phyloP scores from a whole-genome alignment of 176 grass and related monocot genomes.

The Oryza nivara region DNA sequence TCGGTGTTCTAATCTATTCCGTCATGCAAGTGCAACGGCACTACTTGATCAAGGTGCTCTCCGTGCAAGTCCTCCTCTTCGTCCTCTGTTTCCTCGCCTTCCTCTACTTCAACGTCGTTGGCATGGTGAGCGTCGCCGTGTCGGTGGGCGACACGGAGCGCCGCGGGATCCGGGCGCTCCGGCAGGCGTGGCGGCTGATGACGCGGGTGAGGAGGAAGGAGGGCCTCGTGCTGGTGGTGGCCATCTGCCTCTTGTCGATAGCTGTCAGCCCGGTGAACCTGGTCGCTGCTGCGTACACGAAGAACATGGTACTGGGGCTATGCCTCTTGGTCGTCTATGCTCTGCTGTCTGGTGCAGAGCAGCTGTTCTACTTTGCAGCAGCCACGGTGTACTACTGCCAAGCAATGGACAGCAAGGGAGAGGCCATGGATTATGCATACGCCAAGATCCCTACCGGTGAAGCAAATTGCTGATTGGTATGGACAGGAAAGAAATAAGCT shows the following conservation, averaged over 20 bases:
- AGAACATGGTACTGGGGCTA: neutral
- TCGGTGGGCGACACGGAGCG: conserved; percentile 28
- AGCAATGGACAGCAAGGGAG: conserved; percentile 19
- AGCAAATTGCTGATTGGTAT: conserved; percentile 21
- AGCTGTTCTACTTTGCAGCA: neutral
- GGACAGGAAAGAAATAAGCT: neutral
- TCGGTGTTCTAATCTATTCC: neutral
- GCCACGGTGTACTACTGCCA: conserved; percentile 40
- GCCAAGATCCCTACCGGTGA: conserved; percentile 26
- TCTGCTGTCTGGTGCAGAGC: neutral
- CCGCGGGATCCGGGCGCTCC: conserved; percentile 19
- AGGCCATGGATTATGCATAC: neutral
- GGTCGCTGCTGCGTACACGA: neutral
- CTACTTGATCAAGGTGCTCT: neutral
- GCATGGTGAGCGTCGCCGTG: conserved; percentile 8
- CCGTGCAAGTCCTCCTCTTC: neutral
- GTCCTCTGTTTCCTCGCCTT: neutral
- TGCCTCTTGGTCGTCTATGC: conserved; percentile 20
- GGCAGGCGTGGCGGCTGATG: conserved; percentile 41
- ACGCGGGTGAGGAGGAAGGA: conserved; percentile 30
- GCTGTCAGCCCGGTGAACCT: neutral
- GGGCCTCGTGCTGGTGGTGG: conserved; percentile 12
- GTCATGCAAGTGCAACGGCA: neutral
- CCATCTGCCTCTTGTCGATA: neutral
- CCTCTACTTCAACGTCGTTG: conserved; percentile 18